Evolutionary conservation across 2,329 filamentous ascomycete species (phyloP).

Genomic region (Pseudogymnoascus sp.): DNA sequence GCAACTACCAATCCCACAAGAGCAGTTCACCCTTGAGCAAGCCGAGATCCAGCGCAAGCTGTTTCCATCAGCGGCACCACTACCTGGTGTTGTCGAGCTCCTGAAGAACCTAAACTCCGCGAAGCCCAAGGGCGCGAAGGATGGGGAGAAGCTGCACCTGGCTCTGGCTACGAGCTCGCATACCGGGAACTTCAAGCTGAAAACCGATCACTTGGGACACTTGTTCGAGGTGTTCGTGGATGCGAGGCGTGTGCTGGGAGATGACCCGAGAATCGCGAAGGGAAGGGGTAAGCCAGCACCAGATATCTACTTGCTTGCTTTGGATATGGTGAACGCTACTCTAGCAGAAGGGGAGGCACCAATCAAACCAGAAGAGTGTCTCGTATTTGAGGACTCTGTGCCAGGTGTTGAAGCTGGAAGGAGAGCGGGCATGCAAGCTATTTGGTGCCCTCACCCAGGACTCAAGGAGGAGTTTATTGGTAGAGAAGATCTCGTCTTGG

Average conservation of each 20-base stretch:
- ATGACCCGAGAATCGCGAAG: constrained; percentile 68
- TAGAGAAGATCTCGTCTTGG: constrained; percentile 73
- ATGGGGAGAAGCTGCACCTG: constrained; percentile 56
- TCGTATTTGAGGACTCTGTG: constrained; percentile 95
- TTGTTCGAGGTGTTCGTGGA: constrained; percentile 61
- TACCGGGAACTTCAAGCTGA: constrained; percentile 36
- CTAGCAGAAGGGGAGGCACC: constrained; percentile 55
- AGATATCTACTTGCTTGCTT: constrained; percentile 85
- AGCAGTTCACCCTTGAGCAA: constrained; percentile 59
- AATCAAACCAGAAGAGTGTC: constrained; percentile 76
- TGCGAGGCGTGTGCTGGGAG: constrained; percentile 73
- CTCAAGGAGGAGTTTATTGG: constrained; percentile 70
- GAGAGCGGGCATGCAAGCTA: constrained; percentile 86
- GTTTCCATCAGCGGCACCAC: constrained; percentile 68
- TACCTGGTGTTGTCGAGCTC: constrained; percentile 71
- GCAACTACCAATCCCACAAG: constrained; percentile 66
- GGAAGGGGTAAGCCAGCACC: constrained; percentile 91
- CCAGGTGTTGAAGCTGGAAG: constrained; percentile 87
- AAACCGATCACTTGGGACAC: constrained; percentile 44
- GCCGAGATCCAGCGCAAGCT: constrained; percentile 59
- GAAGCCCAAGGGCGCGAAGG: constrained; percentile 20
- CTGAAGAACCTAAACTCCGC: constrained; percentile 48
- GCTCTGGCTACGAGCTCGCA: constrained; percentile 73
- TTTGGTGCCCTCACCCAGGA: constrained; percentile 84
- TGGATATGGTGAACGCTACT: constrained; percentile 75